Base-by-base conservation (phyloP, 176 grass and related monocot species). In the Saccharum officinarum region DNA sequence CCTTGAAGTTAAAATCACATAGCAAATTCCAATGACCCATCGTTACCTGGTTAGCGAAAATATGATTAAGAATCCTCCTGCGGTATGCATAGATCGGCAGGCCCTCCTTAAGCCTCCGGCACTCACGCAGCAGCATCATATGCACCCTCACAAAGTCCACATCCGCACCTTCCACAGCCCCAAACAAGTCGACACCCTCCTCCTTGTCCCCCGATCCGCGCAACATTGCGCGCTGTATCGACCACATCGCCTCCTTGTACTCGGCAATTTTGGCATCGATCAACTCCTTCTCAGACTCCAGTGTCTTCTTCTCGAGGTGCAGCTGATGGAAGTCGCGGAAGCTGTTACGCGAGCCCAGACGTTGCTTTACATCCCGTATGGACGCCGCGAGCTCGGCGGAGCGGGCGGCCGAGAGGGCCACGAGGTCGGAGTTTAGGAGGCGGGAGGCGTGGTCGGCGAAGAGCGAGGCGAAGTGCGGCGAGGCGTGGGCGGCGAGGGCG, bases 61-160 rank as follows among this genome's bases (percentile, higher is more conserved):
- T 94, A 71, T 91, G 83, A 14, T 75, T 81, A 12, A 98, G 83
- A 78, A 98, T 89, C 71, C 76, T 86, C 36, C 67, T 87, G 52
- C 93, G 86, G 70, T 70, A 87, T 10, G 75, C 86, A 28, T 95
- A 95, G 33, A 98, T 92, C 15, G 96, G 96, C 69, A 95, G 80
- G 2, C 93, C 93, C 23, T 98, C 96, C 63, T 98, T 87, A 33
- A 98, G 87, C 86, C 93, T 87, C 82, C 93, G 62, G 37, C 96
- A 94, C 54, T 98, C 93, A 22, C 96, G 90, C 49, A 84, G 39
- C 82, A 94, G 78, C 50, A 88, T 76, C 79, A 65, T 69, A 80
- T 94, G 91, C 78, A 94, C 82, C 74, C 59, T 80, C 31, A 38
- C 73, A 68, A 92, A 94, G 73, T 95, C 86, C 67, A 98, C 34